Base-by-base conservation (phyloP, 2,329 filamentous ascomycete genomes). In the Neoarthrinium moseri region DNA sequence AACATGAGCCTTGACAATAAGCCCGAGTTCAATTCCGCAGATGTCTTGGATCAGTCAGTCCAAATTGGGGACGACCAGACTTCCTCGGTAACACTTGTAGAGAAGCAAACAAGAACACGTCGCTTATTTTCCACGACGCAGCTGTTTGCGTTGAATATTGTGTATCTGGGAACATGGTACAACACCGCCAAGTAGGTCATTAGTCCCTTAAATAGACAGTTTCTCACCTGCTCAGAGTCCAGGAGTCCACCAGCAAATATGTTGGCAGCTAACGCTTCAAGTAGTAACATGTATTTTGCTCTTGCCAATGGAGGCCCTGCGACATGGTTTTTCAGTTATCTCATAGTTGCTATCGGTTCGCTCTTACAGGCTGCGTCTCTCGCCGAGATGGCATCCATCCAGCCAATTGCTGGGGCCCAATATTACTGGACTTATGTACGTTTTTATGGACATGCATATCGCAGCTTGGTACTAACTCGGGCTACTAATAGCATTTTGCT, bases 361-460 rank as follows among this genome's bases (percentile, higher is more conserved):
- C 23, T 46, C 20, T 37, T 18, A 21, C 47, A 49, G 33, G 27
- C 44, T 21, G 47, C 47, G 1, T 46, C 43, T 2, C 43, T 49
- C 18, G 40, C 43, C 21, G 47, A 49, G 38, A 34, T 49, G 32
- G 38, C 47, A 2, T 46, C 43, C 20, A 49, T 49, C 13, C 44
- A 43, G 34, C 47, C 47, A 11, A 44, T 49, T 26, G 47, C 47
- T 22, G 47, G 47, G 26, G 44, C 47, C 11, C 47, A 49, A 23
- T 49, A 49, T 22, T 46, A 46, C 18, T 49, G 47, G 47, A 49
- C 47, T 10, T 40, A 40, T 40, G 37, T 40, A 18, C 27, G 37
- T 40, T n/a, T n/a, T n/a, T n/a, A n/a, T n/a, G n/a, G n/a, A n/a
- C n/a, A n/a, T n/a, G n/a, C n/a, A n/a, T n/a, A n/a, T n/a, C n/a